A percentile compares a stretch with the other conserved stretches of the same genome.
These are phyloP conservation scores for Vitis rotundifolia DNA, from an alignment of 164 flowering plant species.

Conservation along the genomic window DNA sequence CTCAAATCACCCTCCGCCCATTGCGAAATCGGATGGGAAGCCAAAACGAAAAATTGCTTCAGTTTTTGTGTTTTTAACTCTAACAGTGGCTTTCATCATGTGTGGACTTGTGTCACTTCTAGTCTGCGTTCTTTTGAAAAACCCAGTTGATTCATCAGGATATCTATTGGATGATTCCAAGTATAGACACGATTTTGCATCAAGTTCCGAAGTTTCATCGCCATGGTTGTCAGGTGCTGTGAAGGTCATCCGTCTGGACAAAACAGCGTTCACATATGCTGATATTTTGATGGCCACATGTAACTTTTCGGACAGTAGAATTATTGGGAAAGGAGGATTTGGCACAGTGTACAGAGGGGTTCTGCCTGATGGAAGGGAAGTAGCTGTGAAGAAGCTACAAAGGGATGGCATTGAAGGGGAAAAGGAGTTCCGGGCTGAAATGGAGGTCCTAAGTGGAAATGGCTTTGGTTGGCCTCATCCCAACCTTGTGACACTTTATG, in stretches of 20 bases:
- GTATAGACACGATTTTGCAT: conserved; percentile 30
- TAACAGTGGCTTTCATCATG: conserved; percentile 34
- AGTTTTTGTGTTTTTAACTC: conserved; percentile 30
- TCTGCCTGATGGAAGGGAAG: conserved; percentile 76
- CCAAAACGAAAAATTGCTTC: conserved; percentile 16
- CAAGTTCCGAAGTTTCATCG: conserved; percentile 51
- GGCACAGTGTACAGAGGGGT: conserved; percentile 78
- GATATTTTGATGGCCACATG: conserved; percentile 75
- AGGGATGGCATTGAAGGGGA: conserved; percentile 85
- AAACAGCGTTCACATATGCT: conserved; percentile 62
- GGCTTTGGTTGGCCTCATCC: conserved; percentile 82
- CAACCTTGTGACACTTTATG: conserved; percentile 77
- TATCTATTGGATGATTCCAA: conserved; percentile 41
- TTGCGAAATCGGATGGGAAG: background rate
- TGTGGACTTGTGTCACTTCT: conserved; percentile 37
- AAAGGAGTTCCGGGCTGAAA: conserved; percentile 78
- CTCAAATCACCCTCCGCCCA: background rate
- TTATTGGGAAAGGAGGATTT: conserved; percentile 80
- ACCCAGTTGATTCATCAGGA: conserved; percentile 21
- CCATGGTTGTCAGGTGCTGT: conserved; percentile 53
- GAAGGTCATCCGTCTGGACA: conserved; percentile 70
- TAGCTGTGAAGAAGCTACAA: conserved; percentile 85
- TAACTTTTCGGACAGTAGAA: conserved; percentile 59
- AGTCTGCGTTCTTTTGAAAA: conserved; percentile 26
- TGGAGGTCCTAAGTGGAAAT: conserved; percentile 77